Conservation (phyloP, 306 rosid species). For the Inga laurina region DNA sequence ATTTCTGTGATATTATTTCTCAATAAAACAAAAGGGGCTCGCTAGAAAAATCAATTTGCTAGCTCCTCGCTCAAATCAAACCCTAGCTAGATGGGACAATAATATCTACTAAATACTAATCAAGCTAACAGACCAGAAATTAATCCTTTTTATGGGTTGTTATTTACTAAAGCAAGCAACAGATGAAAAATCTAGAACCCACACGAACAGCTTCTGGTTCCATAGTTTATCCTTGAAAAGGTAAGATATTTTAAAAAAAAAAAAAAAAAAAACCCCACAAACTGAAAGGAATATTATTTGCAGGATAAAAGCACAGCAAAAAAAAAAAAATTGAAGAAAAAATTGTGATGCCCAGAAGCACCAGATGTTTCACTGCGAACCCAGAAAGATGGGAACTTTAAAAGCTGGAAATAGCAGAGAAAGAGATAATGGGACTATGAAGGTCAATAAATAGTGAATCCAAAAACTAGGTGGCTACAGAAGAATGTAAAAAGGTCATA, state of each 20-base stretch:
- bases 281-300: background rate
- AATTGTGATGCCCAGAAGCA: background rate
- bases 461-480: background rate
- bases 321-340: too few relatives aligned
- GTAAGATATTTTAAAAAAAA: background rate
- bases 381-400: background rate
- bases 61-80: background rate
- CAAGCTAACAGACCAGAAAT: background rate
- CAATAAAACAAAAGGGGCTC: background rate
- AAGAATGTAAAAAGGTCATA: background rate
- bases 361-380: background rate
- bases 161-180: background rate
- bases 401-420: background rate
- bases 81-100: background rate
- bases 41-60: background rate
- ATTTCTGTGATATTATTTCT: slow-evolving; percentile 25
- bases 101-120: background rate
- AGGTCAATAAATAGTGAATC: background rate
- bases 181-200: background rate
- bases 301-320: background rate
- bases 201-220: background rate
- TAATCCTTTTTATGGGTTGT: background rate
- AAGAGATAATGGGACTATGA: too few relatives aligned
- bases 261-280: background rate
- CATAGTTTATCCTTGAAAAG: background rate